Percentiles rank a stretch among this genome's conserved stretches.
Evolutionary conservation across 192 early-diverging fungal genomes (phyloP).

Genomic region (Thoreauomyces humboldtii): DNA sequence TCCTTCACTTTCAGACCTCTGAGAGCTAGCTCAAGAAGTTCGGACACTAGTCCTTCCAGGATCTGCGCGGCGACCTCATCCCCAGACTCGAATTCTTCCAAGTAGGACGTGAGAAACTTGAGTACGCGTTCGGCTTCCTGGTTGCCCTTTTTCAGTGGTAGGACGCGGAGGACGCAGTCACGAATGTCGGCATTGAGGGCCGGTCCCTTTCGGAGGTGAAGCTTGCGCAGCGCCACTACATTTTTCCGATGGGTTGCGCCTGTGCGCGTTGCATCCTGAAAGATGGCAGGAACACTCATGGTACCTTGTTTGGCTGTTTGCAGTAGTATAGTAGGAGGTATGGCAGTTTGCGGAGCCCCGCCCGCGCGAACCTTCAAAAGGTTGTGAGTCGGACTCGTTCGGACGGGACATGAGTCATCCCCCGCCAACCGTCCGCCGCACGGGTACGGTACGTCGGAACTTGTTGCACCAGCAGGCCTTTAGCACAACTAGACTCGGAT

Average conservation of each 20-base stretch:
- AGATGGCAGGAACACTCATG: slow-evolving; percentile 58
- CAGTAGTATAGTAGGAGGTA: too few relatives aligned
- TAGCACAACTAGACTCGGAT: too few relatives aligned
- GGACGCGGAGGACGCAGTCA: slow-evolving; percentile 75
- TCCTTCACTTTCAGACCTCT: slow-evolving; percentile 80
- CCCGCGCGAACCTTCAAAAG: too few relatives aligned
- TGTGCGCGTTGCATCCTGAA: slow-evolving; percentile 72
- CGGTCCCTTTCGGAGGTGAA: slow-evolving; percentile 52
- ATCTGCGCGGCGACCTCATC: not conserved
- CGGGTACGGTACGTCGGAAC: too few relatives aligned
- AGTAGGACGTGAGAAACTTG: slow-evolving; percentile 72
- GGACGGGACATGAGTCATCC: too few relatives aligned
- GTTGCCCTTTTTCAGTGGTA: slow-evolving; percentile 73
- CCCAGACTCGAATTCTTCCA: slow-evolving; percentile 52
- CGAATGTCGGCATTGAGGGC: slow-evolving; percentile 73
- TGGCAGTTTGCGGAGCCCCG: too few relatives aligned
- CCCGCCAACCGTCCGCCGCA: too few relatives aligned
- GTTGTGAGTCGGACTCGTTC: too few relatives aligned
- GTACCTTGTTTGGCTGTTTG: too few relatives aligned
- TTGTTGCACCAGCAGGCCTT: too few relatives aligned
- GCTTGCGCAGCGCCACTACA: slow-evolving; percentile 69
- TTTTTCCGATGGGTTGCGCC: slow-evolving; percentile 67
- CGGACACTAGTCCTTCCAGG: slow-evolving; percentile 49
- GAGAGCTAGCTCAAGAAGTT: slow-evolving; percentile 65
- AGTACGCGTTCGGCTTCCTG: slow-evolving; percentile 67